Evolutionary conservation across 495 filamentous ascomycete species (phyloP), one percentile per base, ranked within the genome.

Genomic region (Entonaema liquescens): DNA sequence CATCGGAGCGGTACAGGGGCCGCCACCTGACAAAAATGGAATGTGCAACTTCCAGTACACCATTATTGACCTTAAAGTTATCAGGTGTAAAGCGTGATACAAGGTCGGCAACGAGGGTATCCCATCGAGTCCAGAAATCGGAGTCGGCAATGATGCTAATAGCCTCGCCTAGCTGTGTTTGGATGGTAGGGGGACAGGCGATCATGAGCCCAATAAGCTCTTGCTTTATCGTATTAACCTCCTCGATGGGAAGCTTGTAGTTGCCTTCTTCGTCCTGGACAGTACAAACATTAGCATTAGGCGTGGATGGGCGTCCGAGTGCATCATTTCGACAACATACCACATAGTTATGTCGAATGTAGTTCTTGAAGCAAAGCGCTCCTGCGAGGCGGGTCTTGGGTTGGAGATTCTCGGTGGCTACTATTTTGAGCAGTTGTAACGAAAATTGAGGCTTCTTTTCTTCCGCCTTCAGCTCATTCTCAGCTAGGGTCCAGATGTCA

Each of bases 141-240:
- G 93, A 97, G 79, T 98, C 95, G 36, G 96, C 96, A 67, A 99
- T 98, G 68, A 93, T 87, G 80, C 95, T 97, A 76, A 98, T 93
- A 38, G 95, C 94, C 71, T 98, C 96, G 70, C 96, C 96, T 47
- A 99, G 83, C 80, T 98, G 96, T 47, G 92, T 88, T 78, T 98
- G 96, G 68, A 99, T 92, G 13, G 86, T 89, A 28, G 92, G 73
- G 2, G 94, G 94, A 15, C 95, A 92, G 5, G 90, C 90, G 67
- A 97, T 95, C 96, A 99, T 99, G 69, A 99, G 83, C 52, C 92
- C 94, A 74, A 99, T 93, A 72, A 99, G 87, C 80, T 98, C 94
- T 63, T 84, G 86, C 81, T 99, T 99, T 81, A 99, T 96, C 26
- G 92, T 91, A 6, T 79, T 78, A 49, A 98, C 94, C 79, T 97